These are phyloP conservation scores for Niebla homalea DNA, from an alignment of 495 filamentous ascomycete species.

Conservation along the genomic window DNA sequence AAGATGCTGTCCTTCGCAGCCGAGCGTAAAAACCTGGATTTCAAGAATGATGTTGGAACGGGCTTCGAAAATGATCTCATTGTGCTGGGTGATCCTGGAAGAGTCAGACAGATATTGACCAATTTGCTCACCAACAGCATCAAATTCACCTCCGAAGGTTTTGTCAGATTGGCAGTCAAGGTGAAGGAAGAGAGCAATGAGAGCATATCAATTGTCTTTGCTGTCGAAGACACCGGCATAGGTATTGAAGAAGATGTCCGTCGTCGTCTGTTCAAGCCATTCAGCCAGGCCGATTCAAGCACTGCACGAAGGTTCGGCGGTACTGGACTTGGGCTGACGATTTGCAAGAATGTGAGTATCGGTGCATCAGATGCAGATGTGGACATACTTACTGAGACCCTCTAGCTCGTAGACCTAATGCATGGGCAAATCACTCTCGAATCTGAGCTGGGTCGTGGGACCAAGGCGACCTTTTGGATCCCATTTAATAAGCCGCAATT, in stretches of 20 bases:
- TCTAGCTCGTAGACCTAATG: constrained; percentile 64
- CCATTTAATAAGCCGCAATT: constrained; percentile 46
- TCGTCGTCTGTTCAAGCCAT: constrained; percentile 68
- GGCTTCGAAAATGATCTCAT: constrained; percentile 31
- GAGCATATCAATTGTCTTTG: constrained; percentile 36
- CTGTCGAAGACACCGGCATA: constrained; percentile 70
- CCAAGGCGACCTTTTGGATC: constrained; percentile 52
- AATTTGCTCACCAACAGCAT: constrained; percentile 83
- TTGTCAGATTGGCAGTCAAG: constrained; percentile 35
- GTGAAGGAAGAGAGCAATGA: constrained; percentile 24
- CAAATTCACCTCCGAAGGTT: constrained; percentile 70
- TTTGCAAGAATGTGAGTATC: constrained; percentile 49
- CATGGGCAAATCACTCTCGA: constrained; percentile 54
- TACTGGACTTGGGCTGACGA: constrained; percentile 69
- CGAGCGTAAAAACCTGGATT: constrained; percentile 43
- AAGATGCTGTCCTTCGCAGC: constrained; percentile 35
- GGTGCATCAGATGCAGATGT: background rate
- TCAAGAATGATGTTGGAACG: constrained; percentile 37
- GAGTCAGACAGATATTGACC: constrained; percentile 70
- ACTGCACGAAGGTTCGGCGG: constrained; percentile 66
- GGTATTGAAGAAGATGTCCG: constrained; percentile 66
- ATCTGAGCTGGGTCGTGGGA: constrained; percentile 45
- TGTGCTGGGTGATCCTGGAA: constrained; percentile 55
- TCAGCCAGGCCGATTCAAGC: constrained; percentile 72
- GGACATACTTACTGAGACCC: background rate